Evolutionary conservation across 2,329 filamentous ascomycete species (phyloP).

Genomic region (Tolypocladium tropicale): DNA sequence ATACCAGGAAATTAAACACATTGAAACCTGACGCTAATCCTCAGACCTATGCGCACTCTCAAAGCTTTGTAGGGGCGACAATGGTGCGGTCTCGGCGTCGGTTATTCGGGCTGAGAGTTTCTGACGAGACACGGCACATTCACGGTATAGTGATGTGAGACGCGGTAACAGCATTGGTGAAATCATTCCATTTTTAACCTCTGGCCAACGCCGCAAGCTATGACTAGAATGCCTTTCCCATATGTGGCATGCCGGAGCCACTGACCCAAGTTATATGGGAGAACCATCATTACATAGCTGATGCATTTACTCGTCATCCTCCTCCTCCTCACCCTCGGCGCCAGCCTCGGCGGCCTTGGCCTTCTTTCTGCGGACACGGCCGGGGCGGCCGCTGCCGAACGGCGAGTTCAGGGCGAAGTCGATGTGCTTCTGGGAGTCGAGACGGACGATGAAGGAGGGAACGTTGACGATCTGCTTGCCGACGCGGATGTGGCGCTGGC

Average conservation of each 20-base stretch:
- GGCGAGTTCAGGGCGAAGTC: slow-evolving; percentile 97
- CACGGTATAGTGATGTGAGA: too few species aligned
- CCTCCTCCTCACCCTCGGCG: slow-evolving; percentile 71
- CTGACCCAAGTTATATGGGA: slow-evolving; percentile 16
- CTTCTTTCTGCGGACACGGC: slow-evolving; percentile 99
- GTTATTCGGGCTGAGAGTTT: too few species aligned
- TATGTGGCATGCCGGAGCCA: slow-evolving; percentile 24
- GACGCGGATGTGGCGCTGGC: slow-evolving; percentile 98
- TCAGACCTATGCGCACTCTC: background rate
- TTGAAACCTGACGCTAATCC: background rate
- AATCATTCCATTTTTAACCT: slow-evolving; percentile 37
- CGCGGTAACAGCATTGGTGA: slow-evolving; percentile 9
- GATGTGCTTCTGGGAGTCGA: slow-evolving; percentile 99
- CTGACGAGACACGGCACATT: background rate
- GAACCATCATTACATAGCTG: slow-evolving; percentile 17
- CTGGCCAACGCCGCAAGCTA: slow-evolving; percentile 41
- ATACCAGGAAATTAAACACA: background rate
- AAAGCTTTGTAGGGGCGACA: background rate
- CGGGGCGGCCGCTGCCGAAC: slow-evolving; percentile 92
- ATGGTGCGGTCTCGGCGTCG: background rate
- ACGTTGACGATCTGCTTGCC: slow-evolving; percentile 99
- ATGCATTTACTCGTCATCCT: slow-evolving; percentile 63
- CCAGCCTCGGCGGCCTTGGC: slow-evolving; percentile 86
- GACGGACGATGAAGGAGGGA: slow-evolving; percentile 97
- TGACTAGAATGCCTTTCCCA: slow-evolving; percentile 32